Conservation (phyloP, 345 rosid genomes). For the Abelmoschus esculentus region DNA sequence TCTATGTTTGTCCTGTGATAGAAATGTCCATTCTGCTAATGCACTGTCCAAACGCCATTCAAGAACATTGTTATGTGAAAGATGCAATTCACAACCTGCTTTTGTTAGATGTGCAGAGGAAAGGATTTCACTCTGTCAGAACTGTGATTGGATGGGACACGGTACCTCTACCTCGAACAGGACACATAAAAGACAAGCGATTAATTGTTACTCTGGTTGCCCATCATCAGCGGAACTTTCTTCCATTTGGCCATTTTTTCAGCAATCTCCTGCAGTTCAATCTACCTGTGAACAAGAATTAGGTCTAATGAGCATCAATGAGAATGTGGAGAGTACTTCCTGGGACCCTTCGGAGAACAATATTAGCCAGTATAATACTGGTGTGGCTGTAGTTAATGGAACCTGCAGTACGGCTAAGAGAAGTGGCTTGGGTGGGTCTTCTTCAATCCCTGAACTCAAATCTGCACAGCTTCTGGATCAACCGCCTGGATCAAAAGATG, state of each 20-base stretch:
- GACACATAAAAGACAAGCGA: slow-evolving; percentile 64
- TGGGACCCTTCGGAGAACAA: slow-evolving; percentile 32
- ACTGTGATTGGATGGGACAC: slow-evolving; percentile 86
- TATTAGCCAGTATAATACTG: slow-evolving; percentile 24
- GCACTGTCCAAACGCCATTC: slow-evolving; percentile 91
- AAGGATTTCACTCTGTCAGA: slow-evolving; percentile 81
- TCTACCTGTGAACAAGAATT: slow-evolving; percentile 67
- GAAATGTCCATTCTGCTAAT: slow-evolving; percentile 91
- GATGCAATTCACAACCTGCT: slow-evolving; percentile 86
- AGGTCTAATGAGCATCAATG: slow-evolving; percentile 82
- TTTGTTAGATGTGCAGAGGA: slow-evolving; percentile 72
- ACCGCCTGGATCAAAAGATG: slow-evolving; percentile 31
- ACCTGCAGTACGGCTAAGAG: slow-evolving; percentile 23
- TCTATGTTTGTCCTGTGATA: slow-evolving; percentile 90
- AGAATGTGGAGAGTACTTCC: slow-evolving; percentile 21
- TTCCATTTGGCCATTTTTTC: slow-evolving; percentile 77
- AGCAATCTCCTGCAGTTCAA: slow-evolving; percentile 40
- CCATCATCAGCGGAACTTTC: slow-evolving; percentile 88
- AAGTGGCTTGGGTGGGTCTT: slow-evolving; percentile 29
- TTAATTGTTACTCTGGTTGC: slow-evolving; percentile 83
- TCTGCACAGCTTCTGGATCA: slow-evolving; percentile 31
- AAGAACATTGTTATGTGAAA: slow-evolving; percentile 75
- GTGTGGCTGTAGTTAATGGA: slow-evolving; percentile 22
- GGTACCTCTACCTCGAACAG: slow-evolving; percentile 44
- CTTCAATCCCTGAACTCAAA: slow-evolving; percentile 34